Conservation (phyloP, 306 rosid genomes). For the Sesbania bispinosa region DNA sequence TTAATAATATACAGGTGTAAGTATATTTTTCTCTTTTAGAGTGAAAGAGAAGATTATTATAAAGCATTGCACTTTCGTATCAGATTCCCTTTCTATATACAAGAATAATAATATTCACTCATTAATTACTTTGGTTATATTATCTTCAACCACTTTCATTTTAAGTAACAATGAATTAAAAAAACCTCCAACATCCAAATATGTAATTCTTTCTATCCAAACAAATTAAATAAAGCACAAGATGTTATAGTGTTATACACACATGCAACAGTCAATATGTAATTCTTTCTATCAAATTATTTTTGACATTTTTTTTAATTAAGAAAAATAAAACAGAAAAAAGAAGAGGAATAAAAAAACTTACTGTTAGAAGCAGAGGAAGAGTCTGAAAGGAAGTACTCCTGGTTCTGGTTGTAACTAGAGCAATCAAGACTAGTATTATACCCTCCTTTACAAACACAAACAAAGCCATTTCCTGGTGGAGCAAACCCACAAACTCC, state of each 20-base stretch:
- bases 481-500: conserved; percentile 60
- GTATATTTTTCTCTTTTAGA: neutral
- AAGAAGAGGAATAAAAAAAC: neutral
- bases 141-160: neutral
- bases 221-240: no score
- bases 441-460: conserved; percentile 51
- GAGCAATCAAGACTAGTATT: conserved; percentile 57
- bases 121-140: neutral
- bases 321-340: neutral
- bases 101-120: neutral
- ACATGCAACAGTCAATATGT: no score
- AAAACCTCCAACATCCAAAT: no score
- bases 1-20: neutral
- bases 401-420: conserved; percentile 19
- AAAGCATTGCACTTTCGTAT: conserved; percentile 23
- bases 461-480: conserved; percentile 40
- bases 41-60: neutral
- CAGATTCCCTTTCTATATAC: conserved; percentile 23
- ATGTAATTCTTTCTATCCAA: neutral
- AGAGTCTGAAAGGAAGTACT: conserved; percentile 32
- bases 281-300: no score
- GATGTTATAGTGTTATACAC: no score
- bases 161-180: no score
- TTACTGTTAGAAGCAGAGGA: conserved; percentile 31
- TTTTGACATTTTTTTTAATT: no score